phyloP scores from a whole-genome alignment of 116 monocot species.

The Phalaenopsis hybrid region DNA sequence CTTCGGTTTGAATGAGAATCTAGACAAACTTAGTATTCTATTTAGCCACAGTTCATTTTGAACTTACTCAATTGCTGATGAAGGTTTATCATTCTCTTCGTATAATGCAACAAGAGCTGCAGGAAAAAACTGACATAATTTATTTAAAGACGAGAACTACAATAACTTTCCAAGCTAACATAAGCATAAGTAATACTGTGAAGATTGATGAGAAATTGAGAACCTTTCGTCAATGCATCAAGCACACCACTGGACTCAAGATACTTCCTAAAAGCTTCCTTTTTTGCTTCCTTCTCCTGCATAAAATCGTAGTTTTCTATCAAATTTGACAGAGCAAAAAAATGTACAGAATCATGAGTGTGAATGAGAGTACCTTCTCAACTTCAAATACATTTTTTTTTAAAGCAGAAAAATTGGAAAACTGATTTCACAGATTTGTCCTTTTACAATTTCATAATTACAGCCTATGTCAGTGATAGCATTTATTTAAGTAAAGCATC shows the following conservation, averaged over 20 bases:
- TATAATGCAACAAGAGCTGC: constrained; percentile 82
- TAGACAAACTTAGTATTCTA: constrained; percentile 1
- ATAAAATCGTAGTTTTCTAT: constrained; percentile 10
- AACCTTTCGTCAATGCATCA: constrained; percentile 93
- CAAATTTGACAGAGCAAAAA: background rate
- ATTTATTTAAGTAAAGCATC: background rate
- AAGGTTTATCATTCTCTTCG: constrained; percentile 76
- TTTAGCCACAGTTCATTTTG: background rate
- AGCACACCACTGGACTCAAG: constrained; percentile 79
- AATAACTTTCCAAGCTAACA: constrained; percentile 2
- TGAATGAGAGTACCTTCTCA: background rate
- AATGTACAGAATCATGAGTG: background rate
- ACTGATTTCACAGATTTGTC: background rate
- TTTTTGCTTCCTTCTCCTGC: constrained; percentile 86
- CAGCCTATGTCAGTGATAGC: background rate
- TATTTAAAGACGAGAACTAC: background rate
- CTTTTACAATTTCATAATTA: background rate
- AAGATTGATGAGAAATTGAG: constrained; percentile 44
- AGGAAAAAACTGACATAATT: constrained; percentile 8
- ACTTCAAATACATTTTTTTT: background rate
- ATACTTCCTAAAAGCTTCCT: constrained; percentile 88
- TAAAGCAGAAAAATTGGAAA: background rate
- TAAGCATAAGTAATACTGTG: background rate
- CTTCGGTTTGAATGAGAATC: background rate
- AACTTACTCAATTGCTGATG: constrained; percentile 77